Base-by-base conservation (phyloP, 2,329 filamentous ascomycete species). In the Diplodia scrobiculata region DNA sequence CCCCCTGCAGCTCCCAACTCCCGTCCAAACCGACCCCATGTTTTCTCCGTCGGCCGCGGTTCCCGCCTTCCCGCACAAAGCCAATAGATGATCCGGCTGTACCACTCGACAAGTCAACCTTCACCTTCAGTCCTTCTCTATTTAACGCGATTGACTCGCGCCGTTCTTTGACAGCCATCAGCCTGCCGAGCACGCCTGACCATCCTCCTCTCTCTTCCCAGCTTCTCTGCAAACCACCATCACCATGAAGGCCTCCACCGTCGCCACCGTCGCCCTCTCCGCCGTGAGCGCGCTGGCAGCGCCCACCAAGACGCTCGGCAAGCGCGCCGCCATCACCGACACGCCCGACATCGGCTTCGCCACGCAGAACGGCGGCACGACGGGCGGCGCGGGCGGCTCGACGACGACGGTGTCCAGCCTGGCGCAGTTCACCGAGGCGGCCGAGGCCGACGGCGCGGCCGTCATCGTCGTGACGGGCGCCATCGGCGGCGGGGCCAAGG, bases 391-490 rank as follows among this genome's bases (percentile, higher is more conserved):
- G 63, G 76, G 76, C 14, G 77, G 77, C 19, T 71, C 70, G 38
- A 73, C 72, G 19, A 72, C 76, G 63, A 74, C 73, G 34, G 78
- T 79, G 41, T 70, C 72, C n/a, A 71, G 71, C 34, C 70, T 74
- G 25, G 74, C 71, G 21, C 76, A 79, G 51, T 78, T 85, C 50
- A 73, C 76, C 7, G 74, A 78, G 0, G 83, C 82, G 9, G 81
- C 83, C 11, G 71, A 73, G 11, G 80, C 78, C 17, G 76, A 80
- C 17, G 73, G 73, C 2, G 78, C 79, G 17, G 78, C 77, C 50
- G 81, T 84, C 52, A 78, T 84, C 66, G 78, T 79, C 66, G 74
- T 85, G 69, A 79, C 77, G 17, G 82, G 82, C 27, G 77, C 77
- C 45, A 78, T 84, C 65, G 73, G 72, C 47, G 79, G 78, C 54